Base-by-base conservation (phyloP, 2,329 filamentous ascomycete species). In the Aspergillus phoenicis region DNA sequence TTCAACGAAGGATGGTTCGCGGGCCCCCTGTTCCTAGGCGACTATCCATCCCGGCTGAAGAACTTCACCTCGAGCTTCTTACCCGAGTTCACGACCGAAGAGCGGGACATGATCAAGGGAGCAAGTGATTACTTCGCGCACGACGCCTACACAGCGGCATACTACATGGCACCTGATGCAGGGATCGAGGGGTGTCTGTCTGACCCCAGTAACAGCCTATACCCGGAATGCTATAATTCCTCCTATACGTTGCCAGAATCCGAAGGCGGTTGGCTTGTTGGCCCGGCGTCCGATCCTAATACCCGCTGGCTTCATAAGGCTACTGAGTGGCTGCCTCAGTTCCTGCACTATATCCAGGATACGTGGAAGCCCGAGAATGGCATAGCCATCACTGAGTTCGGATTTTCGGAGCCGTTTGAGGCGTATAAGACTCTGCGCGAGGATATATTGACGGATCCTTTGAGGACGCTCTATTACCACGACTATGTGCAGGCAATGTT, bases 1-100 rank as follows among this genome's bases (percentile, higher is more conserved):
- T 53, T 53, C 33, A 53, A 53, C 51, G 51, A 53, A 39, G 51
- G 51, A 5, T 53, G 51, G 51, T 41, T 53, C 51, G 51, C 51
- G 11, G 17, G 41, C 20, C 51, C 51, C 17, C 33, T 53, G 6
- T 53, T 53, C 51, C 33, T 53, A 8, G 51, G 51, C 33, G 51
- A 53, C 51, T 53, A 53, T 15, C 51, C 51, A 15, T 5, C 51
- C 5, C 52, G 11, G 1, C 36, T 54, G 5, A 54, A 54, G 22
- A 54, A 43, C 22, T 28, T 41, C 22, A 54, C 52, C 13, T 43
- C 36, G 2, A 30, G 20, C 22, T 54, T 54, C 38, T 22, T 54
- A 24, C 36, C 52, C 20, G 52, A 43, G n/a, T 54, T 54, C 36
- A 54, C 52, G 13, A 15, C 52, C 3, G 24, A 39, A 24, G 52